A percentile compares a stretch with the other conserved stretches of the same genome.
These are phyloP conservation scores for Schizochytrium sp. DNA, from an alignment of 108 stramenopile species.

Conservation along the genomic window DNA sequence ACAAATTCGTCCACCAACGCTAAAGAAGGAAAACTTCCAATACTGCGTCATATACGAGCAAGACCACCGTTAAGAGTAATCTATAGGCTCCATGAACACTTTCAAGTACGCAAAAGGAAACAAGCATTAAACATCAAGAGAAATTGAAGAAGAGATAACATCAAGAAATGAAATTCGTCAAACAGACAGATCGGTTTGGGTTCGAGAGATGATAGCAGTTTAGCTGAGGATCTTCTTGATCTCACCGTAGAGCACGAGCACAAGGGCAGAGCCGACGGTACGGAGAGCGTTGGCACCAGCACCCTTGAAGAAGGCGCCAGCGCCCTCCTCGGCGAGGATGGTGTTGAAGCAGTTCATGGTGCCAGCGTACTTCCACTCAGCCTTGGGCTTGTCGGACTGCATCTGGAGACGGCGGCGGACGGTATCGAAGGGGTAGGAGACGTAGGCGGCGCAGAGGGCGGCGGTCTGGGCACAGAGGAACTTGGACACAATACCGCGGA, in stretches of 20 bases:
- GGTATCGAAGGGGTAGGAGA: conserved; percentile 99
- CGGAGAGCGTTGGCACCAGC: conserved; percentile 78
- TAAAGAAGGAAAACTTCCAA: no score
- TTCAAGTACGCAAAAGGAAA: no score
- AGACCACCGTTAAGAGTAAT: no score
- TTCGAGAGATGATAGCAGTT: not conserved
- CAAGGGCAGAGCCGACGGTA: conserved; percentile 75
- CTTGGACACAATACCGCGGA: conserved; percentile 91
- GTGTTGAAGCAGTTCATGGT: conserved; percentile 76
- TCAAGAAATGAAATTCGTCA: not conserved
- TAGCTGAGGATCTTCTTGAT: conserved; percentile 68
- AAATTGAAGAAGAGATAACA: not conserved
- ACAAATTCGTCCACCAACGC: no score
- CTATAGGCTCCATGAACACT: no score
- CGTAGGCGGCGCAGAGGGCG: conserved; percentile 92
- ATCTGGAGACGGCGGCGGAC: conserved; percentile 99
- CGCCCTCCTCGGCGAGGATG: conserved; percentile 74
- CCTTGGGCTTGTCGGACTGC: conserved; percentile 78
- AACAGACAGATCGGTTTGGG: not conserved
- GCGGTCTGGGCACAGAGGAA: conserved; percentile 94
- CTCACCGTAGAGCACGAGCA: conserved; percentile 80
- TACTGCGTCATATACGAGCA: no score
- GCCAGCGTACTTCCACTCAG: conserved; percentile 74
- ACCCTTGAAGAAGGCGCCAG: conserved; percentile 78
- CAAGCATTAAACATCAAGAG: not conserved